Percentiles rank a stretch among this genome's conserved stretches.
Conservation (phyloP, 2,329 filamentous ascomycete species). For the Penicillium sp. region DNA sequence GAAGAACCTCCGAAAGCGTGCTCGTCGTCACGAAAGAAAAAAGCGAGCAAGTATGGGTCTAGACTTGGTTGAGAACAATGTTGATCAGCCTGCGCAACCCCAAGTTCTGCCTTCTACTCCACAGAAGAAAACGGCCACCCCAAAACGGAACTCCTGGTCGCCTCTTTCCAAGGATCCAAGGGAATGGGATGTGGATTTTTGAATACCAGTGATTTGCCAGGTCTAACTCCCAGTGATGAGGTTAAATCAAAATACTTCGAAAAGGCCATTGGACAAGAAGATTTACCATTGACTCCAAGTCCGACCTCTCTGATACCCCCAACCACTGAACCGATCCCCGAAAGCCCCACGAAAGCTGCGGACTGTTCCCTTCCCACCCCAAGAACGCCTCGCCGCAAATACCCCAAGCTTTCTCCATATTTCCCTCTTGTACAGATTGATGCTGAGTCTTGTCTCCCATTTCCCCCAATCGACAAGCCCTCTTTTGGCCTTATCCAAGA, state of each 20-base stretch:
- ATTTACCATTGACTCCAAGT: neutral
- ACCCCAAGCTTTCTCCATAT: constrained; percentile 44
- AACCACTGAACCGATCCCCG: neutral
- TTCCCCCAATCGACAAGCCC: constrained; percentile 65
- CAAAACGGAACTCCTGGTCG: neutral
- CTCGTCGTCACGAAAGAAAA: constrained; percentile 1
- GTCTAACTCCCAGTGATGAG: constrained; percentile 42
- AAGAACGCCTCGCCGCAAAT: constrained; percentile 20
- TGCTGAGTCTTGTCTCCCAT: constrained; percentile 53
- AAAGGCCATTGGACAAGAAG: neutral
- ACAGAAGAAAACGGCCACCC: neutral
- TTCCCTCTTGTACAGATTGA: constrained; percentile 39
- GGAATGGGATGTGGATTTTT: constrained; percentile 37
- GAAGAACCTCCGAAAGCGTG: neutral
- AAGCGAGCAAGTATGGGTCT: neutral
- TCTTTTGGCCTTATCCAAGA: constrained; percentile 84
- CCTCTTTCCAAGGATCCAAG: constrained; percentile 15
- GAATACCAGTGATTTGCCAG: constrained; percentile 41
- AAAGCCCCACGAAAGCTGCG: constrained; percentile 6
- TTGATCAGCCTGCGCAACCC: neutral
- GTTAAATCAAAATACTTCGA: constrained; percentile 40
- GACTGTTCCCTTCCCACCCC: constrained; percentile 6
- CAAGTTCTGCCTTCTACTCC: neutral
- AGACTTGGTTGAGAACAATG: neutral
- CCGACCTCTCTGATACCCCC: neutral